These are phyloP conservation scores for Scedosporium minutisporum DNA, from an alignment of 2,329 filamentous ascomycete species.

Conservation along the genomic window DNA sequence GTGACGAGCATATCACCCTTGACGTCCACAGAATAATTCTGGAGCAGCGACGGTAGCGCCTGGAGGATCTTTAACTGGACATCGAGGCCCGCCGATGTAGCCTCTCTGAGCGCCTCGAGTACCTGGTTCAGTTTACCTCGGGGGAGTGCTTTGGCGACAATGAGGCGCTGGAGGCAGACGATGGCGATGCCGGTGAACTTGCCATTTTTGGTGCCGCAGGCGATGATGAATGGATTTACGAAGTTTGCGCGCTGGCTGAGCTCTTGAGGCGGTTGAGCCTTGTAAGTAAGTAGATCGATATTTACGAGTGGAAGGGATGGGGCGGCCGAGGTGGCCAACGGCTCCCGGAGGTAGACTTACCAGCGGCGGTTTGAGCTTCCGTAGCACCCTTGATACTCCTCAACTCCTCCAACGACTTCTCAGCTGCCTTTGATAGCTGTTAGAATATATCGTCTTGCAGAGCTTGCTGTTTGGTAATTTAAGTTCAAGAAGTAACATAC, in stretches of 20 bases:
- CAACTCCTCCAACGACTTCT: slow-evolving; percentile 86
- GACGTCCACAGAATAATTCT: slow-evolving; percentile 79
- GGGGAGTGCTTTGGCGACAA: slow-evolving; percentile 72
- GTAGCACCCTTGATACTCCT: slow-evolving; percentile 65
- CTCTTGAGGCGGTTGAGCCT: slow-evolving; percentile 46
- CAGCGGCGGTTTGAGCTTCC: slow-evolving; percentile 65
- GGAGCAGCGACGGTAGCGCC: slow-evolving; percentile 76
- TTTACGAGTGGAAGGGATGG: slow-evolving; percentile 3
- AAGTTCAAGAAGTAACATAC: slow-evolving; percentile 31
- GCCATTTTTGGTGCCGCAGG: slow-evolving; percentile 79
- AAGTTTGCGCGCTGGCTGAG: slow-evolving; percentile 74
- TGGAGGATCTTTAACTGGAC: slow-evolving; percentile 95
- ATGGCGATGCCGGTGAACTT: slow-evolving; percentile 85
- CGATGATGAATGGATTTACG: slow-evolving; percentile 86
- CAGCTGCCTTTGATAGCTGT: slow-evolving; percentile 56
- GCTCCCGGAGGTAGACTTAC: slow-evolving; percentile 28
- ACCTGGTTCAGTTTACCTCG: slow-evolving; percentile 74
- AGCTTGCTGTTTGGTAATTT: neutral
- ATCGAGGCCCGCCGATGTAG: slow-evolving; percentile 70
- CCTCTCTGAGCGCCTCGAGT: slow-evolving; percentile 78
- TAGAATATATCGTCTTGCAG: neutral
- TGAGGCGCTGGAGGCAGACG: slow-evolving; percentile 79
- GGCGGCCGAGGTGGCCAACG: slow-evolving; percentile 16
- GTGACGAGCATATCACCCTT: slow-evolving; percentile 73
- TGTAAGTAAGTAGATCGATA: neutral